Percentiles rank a stretch among this genome's conserved stretches.
These are phyloP conservation scores for Pythium phragmitis DNA, from an alignment of 352 stramenopile genomes.

Conservation along the genomic window DNA sequence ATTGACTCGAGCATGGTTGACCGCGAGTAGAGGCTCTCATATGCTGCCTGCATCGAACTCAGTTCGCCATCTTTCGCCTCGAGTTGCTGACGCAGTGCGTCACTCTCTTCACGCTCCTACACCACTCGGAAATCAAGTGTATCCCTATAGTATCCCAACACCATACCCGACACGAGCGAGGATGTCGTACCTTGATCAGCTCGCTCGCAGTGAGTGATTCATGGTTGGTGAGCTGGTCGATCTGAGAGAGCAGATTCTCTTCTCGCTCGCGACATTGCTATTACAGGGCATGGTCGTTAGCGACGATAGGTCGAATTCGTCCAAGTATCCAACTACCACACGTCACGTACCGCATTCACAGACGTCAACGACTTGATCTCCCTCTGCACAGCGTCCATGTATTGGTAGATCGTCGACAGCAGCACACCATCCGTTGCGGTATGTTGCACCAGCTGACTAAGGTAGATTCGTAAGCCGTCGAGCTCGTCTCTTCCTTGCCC, in stretches of 20 bases:
- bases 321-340: not conserved
- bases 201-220: conserved; percentile 18
- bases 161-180: not conserved
- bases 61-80: conserved; percentile 39
- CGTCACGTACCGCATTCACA: conserved; percentile 6
- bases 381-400: conserved; percentile 17
- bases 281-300: not conserved
- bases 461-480: conserved; percentile 16
- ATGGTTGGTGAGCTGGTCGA: conserved; percentile 23
- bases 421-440: conserved; percentile 14
- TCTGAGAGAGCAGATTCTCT: conserved; percentile 19
- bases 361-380: conserved; percentile 1
- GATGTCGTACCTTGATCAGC: conserved; percentile 19
- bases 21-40: conserved; percentile 38
- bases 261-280: conserved; percentile 22
- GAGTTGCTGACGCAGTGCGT: conserved; percentile 29
- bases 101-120: conserved; percentile 32
- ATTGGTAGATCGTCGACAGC: conserved; percentile 25
- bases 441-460: conserved; percentile 20
- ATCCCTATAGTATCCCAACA: not conserved
- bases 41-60: conserved; percentile 32
- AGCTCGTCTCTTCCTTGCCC: conserved; percentile 11
- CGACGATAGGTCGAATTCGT: not conserved
- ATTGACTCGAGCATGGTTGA: conserved; percentile 62
- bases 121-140: not conserved